Percentiles rank a stretch among this genome's conserved stretches.
These are phyloP conservation scores for Candida qinlingensis DNA, from an alignment of 805 yeast genomes.

Conservation along the genomic window DNA sequence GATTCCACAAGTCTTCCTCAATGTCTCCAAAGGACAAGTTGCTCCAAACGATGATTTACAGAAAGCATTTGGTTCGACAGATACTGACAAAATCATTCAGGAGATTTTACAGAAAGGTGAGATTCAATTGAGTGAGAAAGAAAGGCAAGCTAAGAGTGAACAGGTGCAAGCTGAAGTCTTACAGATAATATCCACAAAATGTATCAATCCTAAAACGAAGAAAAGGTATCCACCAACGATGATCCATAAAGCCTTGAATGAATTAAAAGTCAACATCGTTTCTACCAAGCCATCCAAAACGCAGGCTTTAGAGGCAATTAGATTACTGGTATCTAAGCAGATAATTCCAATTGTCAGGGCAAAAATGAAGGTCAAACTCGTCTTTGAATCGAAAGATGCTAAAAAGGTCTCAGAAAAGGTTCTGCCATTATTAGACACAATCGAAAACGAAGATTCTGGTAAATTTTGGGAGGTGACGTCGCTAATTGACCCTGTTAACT, in stretches of 20 bases:
- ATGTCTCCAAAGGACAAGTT: conserved; percentile 91
- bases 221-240: conserved; percentile 93
- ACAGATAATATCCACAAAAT: conserved; percentile 79
- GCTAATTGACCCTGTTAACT: conserved; percentile 81
- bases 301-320: conserved; percentile 91
- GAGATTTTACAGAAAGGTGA: conserved; percentile 91
- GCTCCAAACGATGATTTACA: conserved; percentile 83
- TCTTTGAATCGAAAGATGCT: conserved; percentile 49
- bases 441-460: conserved; percentile 40
- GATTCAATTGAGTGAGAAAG: conserved; percentile 90
- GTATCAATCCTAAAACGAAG: conserved; percentile 84
- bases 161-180: conserved; percentile 80
- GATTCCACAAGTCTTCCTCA: conserved; percentile 88
- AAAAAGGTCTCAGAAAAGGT: conserved; percentile 38
- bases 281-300: conserved; percentile 72
- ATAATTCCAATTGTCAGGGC: conserved; percentile 92
- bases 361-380: conserved; percentile 79
- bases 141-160: conserved; percentile 67
- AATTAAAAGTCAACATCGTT: conserved; percentile 72
- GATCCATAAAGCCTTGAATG: conserved; percentile 80
- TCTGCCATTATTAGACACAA: conserved; percentile 35
- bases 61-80: conserved; percentile 69
- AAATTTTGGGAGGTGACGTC: conserved; percentile 53
- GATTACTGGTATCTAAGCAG: conserved; percentile 67
- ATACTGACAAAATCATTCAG: conserved; percentile 65